Evolutionary conservation across 73 alveolate genomes (phyloP).

Genomic region (Paramecium caudatum): DNA sequence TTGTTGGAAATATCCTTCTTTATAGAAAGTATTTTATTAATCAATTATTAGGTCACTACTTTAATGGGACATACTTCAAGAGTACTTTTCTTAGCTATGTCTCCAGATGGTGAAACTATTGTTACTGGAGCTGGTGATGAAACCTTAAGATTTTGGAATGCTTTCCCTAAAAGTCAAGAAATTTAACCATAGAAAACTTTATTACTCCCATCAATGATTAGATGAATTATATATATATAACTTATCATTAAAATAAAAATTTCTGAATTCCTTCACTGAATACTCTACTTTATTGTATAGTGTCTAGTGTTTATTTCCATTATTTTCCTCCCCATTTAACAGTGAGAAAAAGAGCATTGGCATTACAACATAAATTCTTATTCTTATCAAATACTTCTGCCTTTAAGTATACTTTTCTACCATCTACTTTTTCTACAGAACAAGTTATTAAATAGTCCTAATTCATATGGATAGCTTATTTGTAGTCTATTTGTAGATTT

Average conservation of each 20-base stretch:
- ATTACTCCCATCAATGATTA: conserved; percentile 12
- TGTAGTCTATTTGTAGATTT: conserved; percentile 59
- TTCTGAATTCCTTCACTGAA: conserved; percentile 4
- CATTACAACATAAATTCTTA: conserved; percentile 16
- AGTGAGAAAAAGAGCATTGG: conserved; percentile 62
- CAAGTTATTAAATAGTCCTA: conserved; percentile 69
- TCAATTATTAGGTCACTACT: conserved; percentile 72
- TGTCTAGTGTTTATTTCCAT: conserved; percentile 65
- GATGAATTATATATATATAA: not conserved
- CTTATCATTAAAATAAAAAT: conserved; percentile 22
- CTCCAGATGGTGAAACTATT: conserved; percentile 97
- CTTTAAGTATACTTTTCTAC: conserved; percentile 68
- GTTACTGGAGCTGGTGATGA: conserved; percentile 99
- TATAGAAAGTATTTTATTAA: conserved; percentile 77
- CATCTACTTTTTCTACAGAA: conserved; percentile 60
- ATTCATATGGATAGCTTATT: conserved; percentile 45
- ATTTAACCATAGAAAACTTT: conserved; percentile 13
- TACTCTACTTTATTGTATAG: not conserved
- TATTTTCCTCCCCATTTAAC: conserved; percentile 75
- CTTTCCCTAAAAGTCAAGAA: conserved; percentile 59
- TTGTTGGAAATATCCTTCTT: conserved; percentile 96
- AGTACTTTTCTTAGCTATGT: conserved; percentile 97
- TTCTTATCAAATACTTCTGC: conserved; percentile 58
- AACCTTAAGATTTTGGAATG: conserved; percentile 99
- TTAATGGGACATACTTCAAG: conserved; percentile 99